phyloP scores from a whole-genome alignment of 1,284 basidiomycete species.

The Ganoderma lingzhi region DNA sequence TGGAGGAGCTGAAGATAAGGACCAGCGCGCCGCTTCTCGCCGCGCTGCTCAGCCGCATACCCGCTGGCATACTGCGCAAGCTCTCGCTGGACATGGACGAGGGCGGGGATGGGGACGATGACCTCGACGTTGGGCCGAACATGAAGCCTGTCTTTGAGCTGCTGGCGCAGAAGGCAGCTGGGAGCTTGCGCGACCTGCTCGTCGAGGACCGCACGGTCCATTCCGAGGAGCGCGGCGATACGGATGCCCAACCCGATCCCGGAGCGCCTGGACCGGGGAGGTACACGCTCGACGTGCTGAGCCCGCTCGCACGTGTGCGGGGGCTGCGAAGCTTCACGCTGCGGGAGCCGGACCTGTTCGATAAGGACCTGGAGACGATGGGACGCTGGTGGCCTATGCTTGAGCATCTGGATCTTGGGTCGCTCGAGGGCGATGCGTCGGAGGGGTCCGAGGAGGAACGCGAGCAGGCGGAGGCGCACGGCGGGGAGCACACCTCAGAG shows the following conservation, averaged over 20 bases:
- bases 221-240: too few relatives aligned
- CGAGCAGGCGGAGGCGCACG: too few relatives aligned
- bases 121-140: background rate
- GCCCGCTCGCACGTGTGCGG: conserved; percentile 43
- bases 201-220: conserved; percentile 47
- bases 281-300: too few relatives aligned
- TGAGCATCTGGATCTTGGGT: conserved; percentile 53
- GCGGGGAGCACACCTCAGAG: too few relatives aligned
- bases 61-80: conserved; percentile 43
- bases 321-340: conserved; percentile 50
- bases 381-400: conserved; percentile 48
- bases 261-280: too few relatives aligned
- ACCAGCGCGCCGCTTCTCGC: conserved; percentile 42
- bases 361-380: conserved; percentile 50
- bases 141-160: conserved; percentile 45
- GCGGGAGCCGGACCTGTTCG: conserved; percentile 43
- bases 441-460: too few relatives aligned
- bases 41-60: conserved; percentile 47
- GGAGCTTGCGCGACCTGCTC: conserved; percentile 50
- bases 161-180: conserved; percentile 45
- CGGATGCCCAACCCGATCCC: too few relatives aligned
- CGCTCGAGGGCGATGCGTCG: too few relatives aligned
- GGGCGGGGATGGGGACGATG: conserved; percentile 13
- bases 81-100: conserved; percentile 52
- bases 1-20: conserved; percentile 55